Base-by-base conservation (phyloP, 2,329 filamentous ascomycete genomes). In the Knoxdaviesia capensis region DNA sequence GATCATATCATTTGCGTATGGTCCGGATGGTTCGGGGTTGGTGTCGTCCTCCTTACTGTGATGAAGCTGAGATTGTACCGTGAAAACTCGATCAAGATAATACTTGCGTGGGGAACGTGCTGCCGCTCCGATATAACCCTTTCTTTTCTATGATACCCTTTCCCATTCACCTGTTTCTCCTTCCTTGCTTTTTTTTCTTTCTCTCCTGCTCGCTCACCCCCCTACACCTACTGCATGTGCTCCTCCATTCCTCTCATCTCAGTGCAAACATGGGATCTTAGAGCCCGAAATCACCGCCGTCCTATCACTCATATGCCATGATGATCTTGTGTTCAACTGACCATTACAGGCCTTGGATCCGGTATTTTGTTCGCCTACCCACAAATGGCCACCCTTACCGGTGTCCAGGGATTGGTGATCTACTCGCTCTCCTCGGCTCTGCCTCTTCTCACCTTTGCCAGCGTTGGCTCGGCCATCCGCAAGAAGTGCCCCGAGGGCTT, bases 31-130 rank as follows among this genome's bases (percentile, higher is more conserved):
- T 2, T 20, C 20, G 20, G 20, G 20, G 20, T 20, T 20, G 3
- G 20, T 60, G 56, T 46, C 39, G 42, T 44, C 47, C 44, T 43
- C 49, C 45, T 52, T 57, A 64, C 49, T 53, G 56, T 61, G 54
- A 73, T 65, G 72, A 86, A 74, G 83, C 83, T 88, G 83, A 90
- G 83, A 88, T 79, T 77, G 80, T 75, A 90, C 83, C 82, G 83
- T 87, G 68, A 80, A 76, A 77, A 88, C 82, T 88, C 82, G 83
- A 90, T 83, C 83, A 90, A 90, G 83, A 83, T 88, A 90, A 88
- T 86, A 80, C 83, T 90, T 90, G 83, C 83, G 83, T 88, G 83
- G 78, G 83, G 81, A 88, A 87, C 71, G 83, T 88, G 82, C 80
- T 87, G 82, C 82, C 82, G 81, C 81, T 84, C 74, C 64, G 61